A percentile compares a stretch with the other conserved stretches of the same genome.
Conservation (phyloP, 2,329 filamentous ascomycete species). For the Zasmidium citrigriseum region DNA sequence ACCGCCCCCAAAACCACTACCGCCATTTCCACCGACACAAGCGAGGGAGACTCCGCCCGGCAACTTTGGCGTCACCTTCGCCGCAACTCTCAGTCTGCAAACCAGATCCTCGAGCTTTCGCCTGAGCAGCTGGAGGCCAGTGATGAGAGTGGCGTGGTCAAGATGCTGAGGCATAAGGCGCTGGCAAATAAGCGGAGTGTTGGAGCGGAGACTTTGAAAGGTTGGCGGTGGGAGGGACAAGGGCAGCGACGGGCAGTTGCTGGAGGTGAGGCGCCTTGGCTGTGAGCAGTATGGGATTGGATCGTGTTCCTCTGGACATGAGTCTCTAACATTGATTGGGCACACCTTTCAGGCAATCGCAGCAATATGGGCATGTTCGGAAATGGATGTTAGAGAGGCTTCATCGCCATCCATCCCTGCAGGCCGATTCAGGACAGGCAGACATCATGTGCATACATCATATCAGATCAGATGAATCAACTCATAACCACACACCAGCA, state of each 20-base stretch:
- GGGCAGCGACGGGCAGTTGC: not conserved
- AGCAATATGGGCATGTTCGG: too few relatives aligned
- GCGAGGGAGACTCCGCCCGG: slow-evolving; percentile 33
- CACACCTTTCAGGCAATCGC: too few relatives aligned
- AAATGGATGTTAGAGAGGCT: too few relatives aligned
- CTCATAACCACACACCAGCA: too few relatives aligned
- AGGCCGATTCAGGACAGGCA: too few relatives aligned
- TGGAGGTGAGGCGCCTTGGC: slow-evolving; percentile 29
- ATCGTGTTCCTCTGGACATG: too few relatives aligned
- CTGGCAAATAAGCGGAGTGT: slow-evolving; percentile 43
- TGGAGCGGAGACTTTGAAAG: slow-evolving; percentile 42
- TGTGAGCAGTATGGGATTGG: slow-evolving; percentile 15
- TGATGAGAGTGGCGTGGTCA: slow-evolving; percentile 23
- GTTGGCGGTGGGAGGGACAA: slow-evolving; percentile 34
- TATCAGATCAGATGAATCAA: not conserved
- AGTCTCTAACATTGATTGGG: too few relatives aligned
- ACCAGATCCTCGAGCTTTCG: slow-evolving; percentile 25
- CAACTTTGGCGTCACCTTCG: slow-evolving; percentile 43
- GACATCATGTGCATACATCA: not conserved
- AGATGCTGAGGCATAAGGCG: slow-evolving; percentile 35
- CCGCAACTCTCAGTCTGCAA: slow-evolving; percentile 29
- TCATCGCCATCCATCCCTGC: too few relatives aligned
- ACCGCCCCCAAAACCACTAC: slow-evolving; percentile 17
- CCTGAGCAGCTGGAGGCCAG: slow-evolving; percentile 26
- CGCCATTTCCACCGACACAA: slow-evolving; percentile 2